Conservation (phyloP, 345 rosid genomes). For the Physaria fendleri region DNA sequence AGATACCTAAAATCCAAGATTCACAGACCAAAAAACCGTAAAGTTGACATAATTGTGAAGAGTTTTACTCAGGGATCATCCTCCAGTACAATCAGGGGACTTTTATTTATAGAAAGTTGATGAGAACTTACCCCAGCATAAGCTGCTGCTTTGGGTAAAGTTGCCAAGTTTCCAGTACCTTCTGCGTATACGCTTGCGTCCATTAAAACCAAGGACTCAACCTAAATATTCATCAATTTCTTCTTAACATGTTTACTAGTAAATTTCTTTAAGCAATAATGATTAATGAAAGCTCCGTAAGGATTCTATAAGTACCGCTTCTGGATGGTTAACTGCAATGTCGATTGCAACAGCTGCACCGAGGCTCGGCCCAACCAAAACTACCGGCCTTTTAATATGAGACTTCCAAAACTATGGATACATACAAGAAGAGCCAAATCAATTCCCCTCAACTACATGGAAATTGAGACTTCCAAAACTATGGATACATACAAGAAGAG, state of each 20-base stretch:
- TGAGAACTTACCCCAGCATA: constrained; percentile 68
- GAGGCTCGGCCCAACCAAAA: constrained; percentile 88
- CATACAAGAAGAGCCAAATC: constrained; percentile 5
- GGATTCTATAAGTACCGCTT: constrained; percentile 48
- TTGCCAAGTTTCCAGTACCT: constrained; percentile 82
- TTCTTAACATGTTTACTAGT: not conserved
- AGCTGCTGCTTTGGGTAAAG: constrained; percentile 62
- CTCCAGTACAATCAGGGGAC: not conserved
- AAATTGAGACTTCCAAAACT: constrained; percentile 88
- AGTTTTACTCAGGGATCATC: not conserved
- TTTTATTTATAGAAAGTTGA: not conserved
- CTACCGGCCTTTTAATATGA: constrained; percentile 70
- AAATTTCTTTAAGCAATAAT: not conserved
- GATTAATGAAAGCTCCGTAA: constrained; percentile 1
- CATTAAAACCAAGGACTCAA: constrained; percentile 66
- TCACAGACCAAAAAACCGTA: not conserved
- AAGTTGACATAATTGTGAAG: not conserved
- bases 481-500: constrained; percentile 11
- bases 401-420: constrained; percentile 67
- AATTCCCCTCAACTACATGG: not conserved
- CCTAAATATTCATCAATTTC: constrained; percentile 33
- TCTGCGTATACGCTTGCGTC: constrained; percentile 91
- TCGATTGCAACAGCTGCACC: constrained; percentile 94
- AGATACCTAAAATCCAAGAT: constrained; percentile 38
- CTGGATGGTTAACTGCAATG: constrained; percentile 74